Conservation (phyloP, 1,139 yeast species). For the Geotrichum restrictum region DNA sequence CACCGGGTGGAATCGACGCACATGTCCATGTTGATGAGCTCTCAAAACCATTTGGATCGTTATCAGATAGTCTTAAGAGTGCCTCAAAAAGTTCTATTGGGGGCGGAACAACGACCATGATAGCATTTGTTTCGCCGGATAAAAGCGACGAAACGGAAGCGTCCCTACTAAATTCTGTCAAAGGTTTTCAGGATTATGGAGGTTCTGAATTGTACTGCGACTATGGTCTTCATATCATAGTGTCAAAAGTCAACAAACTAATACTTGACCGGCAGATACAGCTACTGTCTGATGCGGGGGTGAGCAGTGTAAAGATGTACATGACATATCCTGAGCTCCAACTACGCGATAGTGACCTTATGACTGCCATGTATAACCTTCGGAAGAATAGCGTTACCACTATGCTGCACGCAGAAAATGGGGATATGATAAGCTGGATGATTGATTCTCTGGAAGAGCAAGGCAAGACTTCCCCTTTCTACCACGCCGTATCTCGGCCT, state of each 20-base stretch:
- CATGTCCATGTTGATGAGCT: constrained; percentile 60
- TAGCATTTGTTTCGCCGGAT: constrained; percentile 45
- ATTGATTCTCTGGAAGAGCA: constrained; percentile 42
- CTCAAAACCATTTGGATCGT: constrained; percentile 36
- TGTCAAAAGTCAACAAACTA: constrained; percentile 37
- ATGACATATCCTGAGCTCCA: constrained; percentile 47
- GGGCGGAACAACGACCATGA: constrained; percentile 49
- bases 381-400: constrained; percentile 45
- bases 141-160: constrained; percentile 34
- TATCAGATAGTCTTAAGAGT: constrained; percentile 52
- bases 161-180: constrained; percentile 22
- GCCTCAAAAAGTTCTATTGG: constrained; percentile 61
- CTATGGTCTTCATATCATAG: constrained; percentile 46
- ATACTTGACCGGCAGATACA: constrained; percentile 33
- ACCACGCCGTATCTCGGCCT: constrained; percentile 47
- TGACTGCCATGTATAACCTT: constrained; percentile 42
- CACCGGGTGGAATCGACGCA: constrained; percentile 50
- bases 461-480: constrained; percentile 42
- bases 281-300: constrained; percentile 36
- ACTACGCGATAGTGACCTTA: constrained; percentile 42
- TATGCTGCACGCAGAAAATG: constrained; percentile 50
- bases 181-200: constrained; percentile 21
- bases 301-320: constrained; percentile 47
- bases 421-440: constrained; percentile 45
- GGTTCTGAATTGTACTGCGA: constrained; percentile 43